Base-by-base conservation (phyloP, 108 stramenopile genomes). In the Licmophora abbreviata region DNA sequence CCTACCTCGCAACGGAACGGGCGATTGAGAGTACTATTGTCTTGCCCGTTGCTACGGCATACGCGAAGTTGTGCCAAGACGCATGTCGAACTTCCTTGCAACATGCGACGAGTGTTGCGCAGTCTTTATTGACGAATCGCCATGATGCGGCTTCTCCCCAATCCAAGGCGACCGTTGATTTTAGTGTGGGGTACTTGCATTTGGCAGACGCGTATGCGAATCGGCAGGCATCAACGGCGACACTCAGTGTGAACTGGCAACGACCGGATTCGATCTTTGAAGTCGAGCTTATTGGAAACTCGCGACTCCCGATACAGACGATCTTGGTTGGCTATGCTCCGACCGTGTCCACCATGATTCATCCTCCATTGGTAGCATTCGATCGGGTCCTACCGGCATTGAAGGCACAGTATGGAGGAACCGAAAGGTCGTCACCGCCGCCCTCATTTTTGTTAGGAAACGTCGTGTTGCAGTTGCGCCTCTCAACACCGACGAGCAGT, bases 181-280 rank as follows among this genome's bases (percentile, higher is more conserved):
- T 76, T 25, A 48, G 59, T 17, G 22, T 68, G 15, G 34, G 42
- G 3, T 61, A 52, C 1, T 21, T 71, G n/a, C 15, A 51, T 20
- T 23, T 18, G 22, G 43, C 15, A 4, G 28, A 18, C 33, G 22
- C 48, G n/a, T 24, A n/a, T 2, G 48, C n/a, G 21, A 44, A 21
- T 21, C n/a, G n/a, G n/a, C n/a, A n/a, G n/a, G 18, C 38, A 3
- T 3, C 20, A 3, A 25, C 30, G 30, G 48, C 48, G 18, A n/a
- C 48, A n/a, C 18, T 54, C 18, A 30, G 41, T 30, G 40, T 68
- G 4, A 58, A 65, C 22, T 76, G 73, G 79, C 71, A 74, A 30
- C 66, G 71, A 21, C 71, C 79, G 6, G 79, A 81, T 67, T 76
- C 71, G n/a, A 66, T 81, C 10, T 81, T 81, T 69, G 79, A 81